Conservation (phyloP, 2,329 filamentous ascomycete species). For the Cladophialophora immunda region DNA sequence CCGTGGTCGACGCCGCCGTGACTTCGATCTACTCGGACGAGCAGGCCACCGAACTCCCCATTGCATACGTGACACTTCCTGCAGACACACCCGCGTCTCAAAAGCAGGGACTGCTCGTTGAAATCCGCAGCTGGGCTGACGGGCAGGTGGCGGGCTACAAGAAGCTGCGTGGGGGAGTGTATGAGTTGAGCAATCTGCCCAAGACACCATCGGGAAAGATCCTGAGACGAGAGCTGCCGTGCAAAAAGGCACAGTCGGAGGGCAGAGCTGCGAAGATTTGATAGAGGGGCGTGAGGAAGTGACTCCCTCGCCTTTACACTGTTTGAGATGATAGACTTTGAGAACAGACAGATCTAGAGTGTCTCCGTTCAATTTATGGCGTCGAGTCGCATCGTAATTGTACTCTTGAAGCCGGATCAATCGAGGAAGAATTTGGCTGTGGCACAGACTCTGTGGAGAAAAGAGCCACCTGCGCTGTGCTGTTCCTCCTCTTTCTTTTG, state of each 20-base stretch:
- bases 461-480: no score
- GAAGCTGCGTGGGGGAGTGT: slow-evolving; percentile 31
- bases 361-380: no score
- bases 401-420: no score
- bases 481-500: no score
- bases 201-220: slow-evolving; percentile 40
- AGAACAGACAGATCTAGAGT: no score
- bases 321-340: background rate
- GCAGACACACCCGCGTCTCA: slow-evolving; percentile 60
- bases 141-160: slow-evolving; percentile 32
- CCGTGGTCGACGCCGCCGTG: slow-evolving; percentile 57
- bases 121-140: slow-evolving; percentile 30
- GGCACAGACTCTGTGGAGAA: no score
- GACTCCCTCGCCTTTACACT: background rate
- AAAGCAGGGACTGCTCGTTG: slow-evolving; percentile 19
- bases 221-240: slow-evolving; percentile 35
- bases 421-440: no score
- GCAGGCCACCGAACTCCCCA: slow-evolving; percentile 50
- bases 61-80: slow-evolving; percentile 68
- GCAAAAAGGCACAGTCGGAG: slow-evolving; percentile 19
- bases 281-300: background rate
- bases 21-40: slow-evolving; percentile 49
- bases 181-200: slow-evolving; percentile 33
- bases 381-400: no score
- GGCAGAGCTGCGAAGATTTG: slow-evolving; percentile 29